Evolutionary conservation across 2,329 filamentous ascomycete genomes (phyloP).

Genomic region (Lachnellula cervina): DNA sequence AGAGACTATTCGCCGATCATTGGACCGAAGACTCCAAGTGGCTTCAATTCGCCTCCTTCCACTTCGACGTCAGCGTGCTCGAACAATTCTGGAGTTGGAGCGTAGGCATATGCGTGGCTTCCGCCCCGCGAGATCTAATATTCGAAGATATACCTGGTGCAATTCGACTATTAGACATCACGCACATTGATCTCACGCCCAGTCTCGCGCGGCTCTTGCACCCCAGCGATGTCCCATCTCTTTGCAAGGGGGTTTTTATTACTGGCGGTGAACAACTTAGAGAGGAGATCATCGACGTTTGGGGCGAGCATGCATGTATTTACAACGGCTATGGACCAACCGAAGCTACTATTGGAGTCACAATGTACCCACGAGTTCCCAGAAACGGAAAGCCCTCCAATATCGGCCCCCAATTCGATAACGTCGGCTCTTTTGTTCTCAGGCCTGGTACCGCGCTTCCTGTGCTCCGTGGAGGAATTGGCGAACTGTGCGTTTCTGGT

Average conservation of each 20-base stretch:
- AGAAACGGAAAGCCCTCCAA: slow-evolving; percentile 76
- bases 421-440: slow-evolving; percentile 80
- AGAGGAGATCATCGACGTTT: slow-evolving; percentile 81
- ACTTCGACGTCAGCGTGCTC: slow-evolving; percentile 89
- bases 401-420: slow-evolving; percentile 81
- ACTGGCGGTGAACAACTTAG: slow-evolving; percentile 86
- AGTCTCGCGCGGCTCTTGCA: slow-evolving; percentile 75
- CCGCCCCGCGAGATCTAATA: slow-evolving; percentile 76
- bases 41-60: slow-evolving; percentile 90
- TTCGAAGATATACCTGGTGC: slow-evolving; percentile 74
- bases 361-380: slow-evolving; percentile 80
- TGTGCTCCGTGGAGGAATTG: slow-evolving; percentile 72
- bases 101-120: slow-evolving; percentile 78
- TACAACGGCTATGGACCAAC: slow-evolving; percentile 94
- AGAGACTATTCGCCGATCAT: slow-evolving; percentile 67
- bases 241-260: slow-evolving; percentile 84
- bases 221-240: slow-evolving; percentile 72
- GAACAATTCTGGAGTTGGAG: slow-evolving; percentile 97
- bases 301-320: slow-evolving; percentile 75
- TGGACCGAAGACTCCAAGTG: slow-evolving; percentile 73
- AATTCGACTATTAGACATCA: slow-evolving; percentile 69
- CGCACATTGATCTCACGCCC: slow-evolving; percentile 87
- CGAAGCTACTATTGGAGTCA: slow-evolving; percentile 88
- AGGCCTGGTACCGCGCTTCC: slow-evolving; percentile 63
- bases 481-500: slow-evolving; percentile 84